Percentiles rank a stretch among this genome's conserved stretches.
Evolutionary conservation across 2,329 filamentous ascomycete species (phyloP).

Genomic region (Diaporthe destruens): DNA sequence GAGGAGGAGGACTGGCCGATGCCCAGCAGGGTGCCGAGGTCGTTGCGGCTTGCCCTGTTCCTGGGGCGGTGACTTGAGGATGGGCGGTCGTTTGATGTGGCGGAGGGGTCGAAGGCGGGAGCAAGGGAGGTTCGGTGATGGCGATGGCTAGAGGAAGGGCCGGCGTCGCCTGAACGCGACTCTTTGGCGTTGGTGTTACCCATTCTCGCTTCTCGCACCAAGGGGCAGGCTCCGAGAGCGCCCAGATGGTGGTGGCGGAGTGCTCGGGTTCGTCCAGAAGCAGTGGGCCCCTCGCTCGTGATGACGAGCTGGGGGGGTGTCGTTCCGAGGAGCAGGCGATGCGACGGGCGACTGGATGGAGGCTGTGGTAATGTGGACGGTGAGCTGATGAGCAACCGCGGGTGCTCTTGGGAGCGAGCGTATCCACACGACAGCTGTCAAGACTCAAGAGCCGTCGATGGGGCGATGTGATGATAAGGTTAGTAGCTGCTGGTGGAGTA

Average conservation of each 20-base stretch:
- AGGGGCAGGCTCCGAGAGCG: constrained; percentile 24
- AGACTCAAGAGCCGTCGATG: no score
- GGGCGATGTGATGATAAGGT: background rate
- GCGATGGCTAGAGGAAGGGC: constrained; percentile 42
- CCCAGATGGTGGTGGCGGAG: constrained; percentile 4
- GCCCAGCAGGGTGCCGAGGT: constrained; percentile 61
- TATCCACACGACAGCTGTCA: constrained; percentile 21
- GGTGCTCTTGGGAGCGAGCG: background rate
- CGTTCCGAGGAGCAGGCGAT: constrained; percentile 9
- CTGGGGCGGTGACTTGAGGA: constrained; percentile 45
- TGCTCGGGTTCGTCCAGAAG: background rate
- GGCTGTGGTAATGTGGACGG: background rate
- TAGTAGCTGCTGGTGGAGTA: constrained; percentile 27
- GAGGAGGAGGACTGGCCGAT: constrained; percentile 50
- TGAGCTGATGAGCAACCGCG: background rate
- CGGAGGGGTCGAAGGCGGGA: constrained; percentile 42
- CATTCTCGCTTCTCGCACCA: constrained; percentile 47
- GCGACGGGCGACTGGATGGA: background rate
- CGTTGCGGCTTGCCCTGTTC: constrained; percentile 56
- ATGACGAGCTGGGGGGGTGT: constrained; percentile 10
- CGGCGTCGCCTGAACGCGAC: constrained; percentile 48
- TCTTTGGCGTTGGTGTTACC: constrained; percentile 54
- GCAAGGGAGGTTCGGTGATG: constrained; percentile 43
- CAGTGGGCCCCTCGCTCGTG: background rate
- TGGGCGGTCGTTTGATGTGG: constrained; percentile 44